Base-by-base conservation (phyloP, 306 rosid species). In the Gynostemma pentaphyllum region DNA sequence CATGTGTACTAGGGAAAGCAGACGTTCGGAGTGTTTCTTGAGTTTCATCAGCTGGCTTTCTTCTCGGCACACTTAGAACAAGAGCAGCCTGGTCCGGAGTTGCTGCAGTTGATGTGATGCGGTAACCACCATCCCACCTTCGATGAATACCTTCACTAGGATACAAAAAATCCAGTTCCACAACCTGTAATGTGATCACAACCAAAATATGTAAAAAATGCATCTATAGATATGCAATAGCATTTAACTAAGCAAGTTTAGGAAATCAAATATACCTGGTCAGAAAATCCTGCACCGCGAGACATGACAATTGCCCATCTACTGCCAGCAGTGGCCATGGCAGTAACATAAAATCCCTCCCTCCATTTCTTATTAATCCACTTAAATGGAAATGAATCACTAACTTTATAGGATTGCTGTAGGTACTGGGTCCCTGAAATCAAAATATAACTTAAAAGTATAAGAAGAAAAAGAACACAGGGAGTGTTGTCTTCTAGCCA, bases 11-110 rank as follows among this genome's bases (percentile, higher is more conserved):
- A 50, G 97, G 97, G 72, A 90, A 90, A 62, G 92, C 88, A 74
- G 94, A 84, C 19, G 97, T 90, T 34, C 95, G 90, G 18, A 90
- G 97, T 1, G 97, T 90, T 71, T 90, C 97, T 75, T 90, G 97
- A 54, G 97, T 90, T 79, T 90, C 97, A 82, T 90, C 97, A n/a
- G 86, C 60, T 0, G 76, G 90, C 76, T 90, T 90, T 81, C 97
- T 75, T 76, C 89, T 84, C 22, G 95, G 95, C 68, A 82, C 76
- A 61, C 97, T 90, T 40, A 90, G 86, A 79, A 90, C 85, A 36
- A 90, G 63, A 45, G 97, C 97, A 77, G 97, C 80, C 74, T 87
- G 97, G 74, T 90, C 97, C 78, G 78, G 74, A 51, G 94, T 90
- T 59, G 97, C 95, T 39, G 97, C 97, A 74, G 90, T 90, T 52